phyloP scores from a whole-genome alignment of 768 basidiomycete species.

The Naganishia vaughanmartiniae region DNA sequence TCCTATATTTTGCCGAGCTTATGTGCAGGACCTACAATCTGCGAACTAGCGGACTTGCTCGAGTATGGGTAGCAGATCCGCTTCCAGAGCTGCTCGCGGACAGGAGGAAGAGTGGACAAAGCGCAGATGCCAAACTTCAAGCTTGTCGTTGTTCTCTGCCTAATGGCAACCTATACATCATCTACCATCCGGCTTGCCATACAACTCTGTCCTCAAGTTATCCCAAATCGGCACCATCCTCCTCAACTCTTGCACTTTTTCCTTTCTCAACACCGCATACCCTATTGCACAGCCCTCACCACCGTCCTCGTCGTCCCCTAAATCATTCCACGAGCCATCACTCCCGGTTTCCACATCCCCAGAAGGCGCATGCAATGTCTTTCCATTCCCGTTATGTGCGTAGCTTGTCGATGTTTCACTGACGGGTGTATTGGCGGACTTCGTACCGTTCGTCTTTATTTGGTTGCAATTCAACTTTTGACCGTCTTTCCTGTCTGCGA shows the following conservation, averaged over 20 bases:
- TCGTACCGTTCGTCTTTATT: background rate
- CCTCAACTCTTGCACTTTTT: conserved; percentile 7
- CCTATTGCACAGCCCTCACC: conserved; percentile 19
- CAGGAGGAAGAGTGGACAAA: too few relatives aligned
- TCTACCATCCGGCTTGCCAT: conserved; percentile 9
- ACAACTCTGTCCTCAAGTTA: conserved; percentile 13
- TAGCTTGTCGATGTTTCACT: background rate
- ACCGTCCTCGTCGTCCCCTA: conserved; percentile 2
- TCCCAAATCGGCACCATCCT: conserved; percentile 16
- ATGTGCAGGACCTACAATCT: too few relatives aligned
- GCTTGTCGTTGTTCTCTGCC: too few relatives aligned
- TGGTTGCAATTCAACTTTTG: conserved; percentile 8
- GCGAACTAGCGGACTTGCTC: too few relatives aligned
- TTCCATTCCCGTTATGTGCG: conserved; percentile 4
- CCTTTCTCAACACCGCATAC: conserved; percentile 15
- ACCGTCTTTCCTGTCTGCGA: conserved; percentile 15
- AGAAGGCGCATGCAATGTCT: background rate
- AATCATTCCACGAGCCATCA: conserved; percentile 6
- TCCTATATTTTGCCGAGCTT: too few relatives aligned
- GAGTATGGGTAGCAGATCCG: too few relatives aligned
- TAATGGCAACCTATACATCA: background rate
- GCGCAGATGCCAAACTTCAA: too few relatives aligned
- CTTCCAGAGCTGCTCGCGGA: too few relatives aligned
- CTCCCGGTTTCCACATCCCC: conserved; percentile 1
- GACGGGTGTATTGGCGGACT: background rate